Evolutionary conservation across 2,329 filamentous ascomycete species (phyloP), one percentile per base, ranked within the genome.

Genomic region (Penicillium frequentans): DNA sequence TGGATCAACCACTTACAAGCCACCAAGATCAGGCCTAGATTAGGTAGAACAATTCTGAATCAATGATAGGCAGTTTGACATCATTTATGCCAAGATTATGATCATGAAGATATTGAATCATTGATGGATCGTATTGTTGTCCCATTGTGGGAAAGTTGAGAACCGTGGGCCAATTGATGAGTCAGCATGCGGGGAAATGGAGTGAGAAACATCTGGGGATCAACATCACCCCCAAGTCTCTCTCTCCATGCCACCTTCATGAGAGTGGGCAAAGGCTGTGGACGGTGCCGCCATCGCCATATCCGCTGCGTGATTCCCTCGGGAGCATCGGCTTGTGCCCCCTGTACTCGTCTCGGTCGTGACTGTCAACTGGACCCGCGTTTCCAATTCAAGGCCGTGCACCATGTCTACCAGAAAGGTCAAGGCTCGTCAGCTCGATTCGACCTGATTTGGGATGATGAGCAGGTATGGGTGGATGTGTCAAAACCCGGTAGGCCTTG

Each of bases 241-340:
- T 31, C 29, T n/a, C 29, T 44, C 24, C 23, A 51, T 52, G 39
- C 26, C 47, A 52, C 23, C 53, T 52, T 45, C 49, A 72, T 71
- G 70, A 68, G 70, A 64, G 69, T 71, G 56, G 66, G 67, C 51
- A 69, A 66, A 58, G 71, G 71, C 55, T 73, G 71, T 67, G 66
- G 60, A 59, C 62, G 67, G 58, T 73, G 71, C 66, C 71, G 71
- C 31, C 55, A 70, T 70, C 71, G 71, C 59, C 71, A 73, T 66
- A 71, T 73, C 33, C 68, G 69, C 50, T 73, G 71, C 46, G 68
- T 66, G 7, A 66, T 72, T 45, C 60, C 61, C 7, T 35, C 56
- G 1, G 70, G 68, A 3, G 67, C 69, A 8, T 65, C 68, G 9
- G 58, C 69, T 2, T 73, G 71, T 54, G 67, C 65, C 29, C 56